Percentiles rank a stretch among this genome's conserved stretches.
These are phyloP conservation scores for Arthrobotrys pseudoclavata DNA, from an alignment of 2,329 filamentous ascomycete genomes.

Conservation along the genomic window DNA sequence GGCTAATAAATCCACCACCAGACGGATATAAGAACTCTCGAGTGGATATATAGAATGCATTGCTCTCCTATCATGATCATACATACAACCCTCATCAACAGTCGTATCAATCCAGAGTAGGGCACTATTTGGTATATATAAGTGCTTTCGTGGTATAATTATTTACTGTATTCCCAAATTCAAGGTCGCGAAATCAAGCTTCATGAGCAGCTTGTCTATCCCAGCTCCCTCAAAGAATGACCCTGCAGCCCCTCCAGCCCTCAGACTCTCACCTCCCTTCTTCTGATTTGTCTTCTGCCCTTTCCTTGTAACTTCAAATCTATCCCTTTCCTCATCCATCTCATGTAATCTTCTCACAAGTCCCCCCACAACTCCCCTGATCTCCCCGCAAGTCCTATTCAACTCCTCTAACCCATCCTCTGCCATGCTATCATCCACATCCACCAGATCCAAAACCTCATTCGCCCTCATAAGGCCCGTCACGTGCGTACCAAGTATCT, in stretches of 20 bases:
- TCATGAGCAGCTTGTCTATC: slow-evolving; percentile 64
- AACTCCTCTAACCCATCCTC: slow-evolving; percentile 48
- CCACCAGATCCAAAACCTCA: slow-evolving; percentile 60
- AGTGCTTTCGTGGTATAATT: neutral
- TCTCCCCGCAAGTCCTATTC: slow-evolving; percentile 59
- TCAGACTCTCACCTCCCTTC: slow-evolving; percentile 28
- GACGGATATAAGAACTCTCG: too few species aligned
- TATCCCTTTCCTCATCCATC: slow-evolving; percentile 63
- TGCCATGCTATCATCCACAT: slow-evolving; percentile 43
- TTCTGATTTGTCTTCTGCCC: slow-evolving; percentile 37
- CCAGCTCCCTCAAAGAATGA: slow-evolving; percentile 60
- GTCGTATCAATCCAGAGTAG: neutral
- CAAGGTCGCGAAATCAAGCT: slow-evolving; percentile 62
- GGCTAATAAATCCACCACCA: too few species aligned
- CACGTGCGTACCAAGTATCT: slow-evolving; percentile 61
- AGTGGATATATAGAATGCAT: too few species aligned
- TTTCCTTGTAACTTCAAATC: slow-evolving; percentile 50
- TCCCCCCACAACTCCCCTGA: slow-evolving; percentile 60
- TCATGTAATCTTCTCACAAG: slow-evolving; percentile 62
- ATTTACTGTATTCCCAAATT: slow-evolving; percentile 32
- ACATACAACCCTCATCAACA: too few species aligned
- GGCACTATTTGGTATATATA: neutral
- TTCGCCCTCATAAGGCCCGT: slow-evolving; percentile 58
- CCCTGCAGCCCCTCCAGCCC: slow-evolving; percentile 36
- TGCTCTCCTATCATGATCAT: too few species aligned